These are phyloP conservation scores for Exophiala dermatitidis DNA, from an alignment of 2,329 filamentous ascomycete species.

Conservation along the genomic window DNA sequence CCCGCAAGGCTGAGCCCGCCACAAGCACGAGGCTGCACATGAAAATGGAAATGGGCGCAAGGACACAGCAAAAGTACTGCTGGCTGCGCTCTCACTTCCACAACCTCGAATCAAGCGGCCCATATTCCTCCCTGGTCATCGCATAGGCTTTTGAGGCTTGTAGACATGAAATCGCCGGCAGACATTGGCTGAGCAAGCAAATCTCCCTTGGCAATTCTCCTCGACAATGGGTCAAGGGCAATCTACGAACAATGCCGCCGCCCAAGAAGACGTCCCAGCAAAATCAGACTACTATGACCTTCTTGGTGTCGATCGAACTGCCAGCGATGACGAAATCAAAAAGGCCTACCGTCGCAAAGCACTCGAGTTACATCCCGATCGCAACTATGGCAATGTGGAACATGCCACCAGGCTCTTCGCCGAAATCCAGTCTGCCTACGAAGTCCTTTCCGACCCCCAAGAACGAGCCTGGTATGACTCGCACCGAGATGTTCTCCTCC, in stretches of 20 bases:
- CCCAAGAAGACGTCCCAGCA: slow-evolving; percentile 23
- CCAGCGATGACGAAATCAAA: slow-evolving; percentile 85
- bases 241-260: slow-evolving; percentile 31
- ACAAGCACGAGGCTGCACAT: too few species aligned
- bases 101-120: too few species aligned
- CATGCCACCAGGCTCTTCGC: slow-evolving; percentile 79
- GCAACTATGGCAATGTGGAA: slow-evolving; percentile 81
- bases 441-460: slow-evolving; percentile 91
- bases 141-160: neutral
- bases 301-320: slow-evolving; percentile 63
- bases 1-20: too few species aligned
- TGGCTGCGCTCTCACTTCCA: too few species aligned
- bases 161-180: neutral
- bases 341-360: slow-evolving; percentile 88
- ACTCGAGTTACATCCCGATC: slow-evolving; percentile 88
- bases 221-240: slow-evolving; percentile 39
- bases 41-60: too few species aligned
- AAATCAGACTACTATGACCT: slow-evolving; percentile 62
- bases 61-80: too few species aligned
- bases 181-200: neutral
- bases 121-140: too few species aligned
- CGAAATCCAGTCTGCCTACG: slow-evolving; percentile 86
- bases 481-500: slow-evolving; percentile 77
- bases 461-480: slow-evolving; percentile 98
- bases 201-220: neutral